Evolutionary conservation across 2,329 filamentous ascomycete genomes (phyloP), one percentile per base, ranked within the genome.

Genomic region (Xylariaceae sp.): DNA sequence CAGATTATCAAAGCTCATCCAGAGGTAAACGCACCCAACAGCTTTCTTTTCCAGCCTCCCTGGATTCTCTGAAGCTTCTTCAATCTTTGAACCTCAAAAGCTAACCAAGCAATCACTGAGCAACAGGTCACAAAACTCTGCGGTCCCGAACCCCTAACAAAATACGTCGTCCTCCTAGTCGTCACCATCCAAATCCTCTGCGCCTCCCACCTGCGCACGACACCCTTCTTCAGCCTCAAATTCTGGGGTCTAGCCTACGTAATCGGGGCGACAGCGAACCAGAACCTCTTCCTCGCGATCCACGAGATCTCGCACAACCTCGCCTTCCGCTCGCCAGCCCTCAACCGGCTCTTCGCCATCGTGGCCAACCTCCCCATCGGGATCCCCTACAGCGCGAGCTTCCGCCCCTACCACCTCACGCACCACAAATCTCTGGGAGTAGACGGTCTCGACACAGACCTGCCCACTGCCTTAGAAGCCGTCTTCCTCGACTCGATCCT

Each of bases 231-330:
- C 59, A 93, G 88, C 48, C 87, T 83, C 79, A 81, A 76, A 54
- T 96, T 94, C 73, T 85, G 94, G 75, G 75, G 85, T 45, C 86
- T 90, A 0, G 90, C 88, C 53, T 98, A 98, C 69, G 72, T 95
- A 44, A 77, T 98, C 52, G 93, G 93, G 46, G 93, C 93, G 22
- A 97, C 93, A 0, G 84, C 92, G 44, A 98, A 97, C 75, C 93
- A 98, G 75, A 98, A 98, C 68, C 80, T 97, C 40, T 98, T 98
- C 74, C 83, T 98, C 34, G 90, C 93, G 48, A 98, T 98, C 63
- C 93, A 98, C 72, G 93, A 98, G 71, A 97, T 98, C 66, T 95
- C 89, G 14, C 93, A 98, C 72, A 98, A 98, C 65, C 76, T 98
- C 52, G 93, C 92, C 27, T 97, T 97, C 76, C 82, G 82, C 55